Percentiles rank a stretch among this genome's conserved stretches.
These are phyloP conservation scores for Geosmithia flava DNA, from an alignment of 2,329 filamentous ascomycete species.

Conservation along the genomic window DNA sequence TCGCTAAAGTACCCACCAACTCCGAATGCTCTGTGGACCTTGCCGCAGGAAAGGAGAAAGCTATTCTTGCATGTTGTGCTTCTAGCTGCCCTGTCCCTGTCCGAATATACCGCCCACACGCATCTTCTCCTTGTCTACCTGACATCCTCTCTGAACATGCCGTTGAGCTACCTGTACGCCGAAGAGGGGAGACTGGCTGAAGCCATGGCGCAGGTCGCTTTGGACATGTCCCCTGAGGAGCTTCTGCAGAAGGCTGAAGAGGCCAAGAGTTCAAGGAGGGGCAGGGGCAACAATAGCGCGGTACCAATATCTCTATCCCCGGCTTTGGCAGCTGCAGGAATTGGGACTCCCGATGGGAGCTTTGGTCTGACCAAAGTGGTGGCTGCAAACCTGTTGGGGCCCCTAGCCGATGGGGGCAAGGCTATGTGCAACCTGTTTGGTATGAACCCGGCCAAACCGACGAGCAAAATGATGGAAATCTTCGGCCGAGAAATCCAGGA, in stretches of 20 bases:
- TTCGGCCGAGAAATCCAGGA: slow-evolving; percentile 80
- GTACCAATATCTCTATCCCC: slow-evolving; percentile 67
- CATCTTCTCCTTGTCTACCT: slow-evolving; percentile 59
- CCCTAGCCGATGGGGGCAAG: slow-evolving; percentile 66
- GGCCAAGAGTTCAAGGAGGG: slow-evolving; percentile 50
- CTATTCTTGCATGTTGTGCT: slow-evolving; percentile 62
- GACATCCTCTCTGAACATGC: slow-evolving; percentile 58
- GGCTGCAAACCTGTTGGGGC: slow-evolving; percentile 67
- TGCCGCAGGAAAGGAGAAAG: slow-evolving; percentile 48
- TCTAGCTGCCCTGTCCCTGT: slow-evolving; percentile 60
- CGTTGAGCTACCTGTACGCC: slow-evolving; percentile 48
- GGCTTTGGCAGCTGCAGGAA: slow-evolving; percentile 63
- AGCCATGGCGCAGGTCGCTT: slow-evolving; percentile 63
- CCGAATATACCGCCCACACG: slow-evolving; percentile 66
- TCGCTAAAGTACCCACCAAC: slow-evolving; percentile 43
- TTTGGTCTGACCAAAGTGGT: slow-evolving; percentile 61
- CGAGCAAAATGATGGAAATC: slow-evolving; percentile 76
- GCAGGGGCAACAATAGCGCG: slow-evolving; percentile 38
- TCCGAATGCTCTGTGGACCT: slow-evolving; percentile 45
- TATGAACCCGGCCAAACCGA: slow-evolving; percentile 77
- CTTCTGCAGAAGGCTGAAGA: slow-evolving; percentile 37
- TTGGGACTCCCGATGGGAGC: slow-evolving; percentile 70
- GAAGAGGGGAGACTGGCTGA: slow-evolving; percentile 67
- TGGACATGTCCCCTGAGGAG: slow-evolving; percentile 23
- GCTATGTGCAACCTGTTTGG: slow-evolving; percentile 80